A percentile compares a stretch with the other conserved stretches of the same genome.
Evolutionary conservation across 2,329 filamentous ascomycete genomes (phyloP).

Genomic region (Pezicula carpinea): DNA sequence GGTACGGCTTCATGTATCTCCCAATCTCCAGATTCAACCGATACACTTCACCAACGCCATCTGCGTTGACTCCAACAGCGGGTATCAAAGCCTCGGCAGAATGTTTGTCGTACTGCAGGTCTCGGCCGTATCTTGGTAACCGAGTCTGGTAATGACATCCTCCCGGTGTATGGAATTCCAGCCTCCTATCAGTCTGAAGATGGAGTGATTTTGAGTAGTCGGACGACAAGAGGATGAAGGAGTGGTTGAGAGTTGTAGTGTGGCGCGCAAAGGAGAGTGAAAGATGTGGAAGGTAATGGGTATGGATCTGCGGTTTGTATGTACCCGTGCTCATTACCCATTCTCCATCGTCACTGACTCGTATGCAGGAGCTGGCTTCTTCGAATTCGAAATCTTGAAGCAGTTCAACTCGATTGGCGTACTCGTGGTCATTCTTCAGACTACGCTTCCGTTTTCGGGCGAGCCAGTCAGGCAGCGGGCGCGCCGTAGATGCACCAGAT

Average conservation of each 20-base stretch:
- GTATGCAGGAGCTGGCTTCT: conserved; percentile 85
- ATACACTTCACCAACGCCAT: conserved; percentile 89
- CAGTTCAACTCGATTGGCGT: conserved; percentile 87
- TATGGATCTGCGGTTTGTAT: conserved; percentile 78
- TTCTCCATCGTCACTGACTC: conserved; percentile 89
- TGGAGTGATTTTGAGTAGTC: conserved; percentile 96
- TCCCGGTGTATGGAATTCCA: conserved; percentile 89
- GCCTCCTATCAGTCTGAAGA: conserved; percentile 81
- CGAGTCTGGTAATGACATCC: conserved; percentile 87
- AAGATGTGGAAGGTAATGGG: conserved; percentile 90
- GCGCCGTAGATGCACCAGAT: conserved; percentile 80
- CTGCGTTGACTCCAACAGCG: conserved; percentile 77
- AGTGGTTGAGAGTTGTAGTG: conserved; percentile 86
- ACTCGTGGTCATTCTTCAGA: conserved; percentile 88
- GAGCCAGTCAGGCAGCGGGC: conserved; percentile 93
- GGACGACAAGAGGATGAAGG: conserved; percentile 79
- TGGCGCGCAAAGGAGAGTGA: conserved; percentile 92
- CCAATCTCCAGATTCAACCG: conserved; percentile 87
- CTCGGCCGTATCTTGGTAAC: conserved; percentile 87
- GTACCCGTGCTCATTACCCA: conserved; percentile 95
- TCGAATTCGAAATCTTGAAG: conserved; percentile 98
- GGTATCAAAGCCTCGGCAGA: conserved; percentile 84
- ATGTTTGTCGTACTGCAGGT: conserved; percentile 77
- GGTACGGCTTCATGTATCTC: conserved; percentile 90
- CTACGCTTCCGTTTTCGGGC: conserved; percentile 84